Conservation (phyloP, 345 rosid genomes). For the Eucalyptus sideroxylon region DNA sequence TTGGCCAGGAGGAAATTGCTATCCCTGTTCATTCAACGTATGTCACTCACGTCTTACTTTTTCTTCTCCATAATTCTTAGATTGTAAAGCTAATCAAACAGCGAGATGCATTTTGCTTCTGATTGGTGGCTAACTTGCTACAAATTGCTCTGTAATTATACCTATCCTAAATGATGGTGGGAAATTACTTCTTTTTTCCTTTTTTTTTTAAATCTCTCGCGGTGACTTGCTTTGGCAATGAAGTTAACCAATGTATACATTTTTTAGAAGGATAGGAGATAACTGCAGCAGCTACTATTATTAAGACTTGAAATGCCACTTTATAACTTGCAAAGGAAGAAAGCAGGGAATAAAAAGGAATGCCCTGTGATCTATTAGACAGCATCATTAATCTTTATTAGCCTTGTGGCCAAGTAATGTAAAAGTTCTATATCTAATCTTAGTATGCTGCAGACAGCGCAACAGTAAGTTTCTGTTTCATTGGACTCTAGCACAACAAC, state of each 20-base stretch:
- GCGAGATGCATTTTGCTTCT: background rate
- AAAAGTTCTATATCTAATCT: background rate
- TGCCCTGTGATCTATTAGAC: background rate
- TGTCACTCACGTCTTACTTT: background rate
- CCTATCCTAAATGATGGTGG: background rate
- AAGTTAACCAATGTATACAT: background rate
- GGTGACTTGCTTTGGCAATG: background rate
- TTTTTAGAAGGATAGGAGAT: background rate
- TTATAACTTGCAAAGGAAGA: background rate
- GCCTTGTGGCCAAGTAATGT: background rate
- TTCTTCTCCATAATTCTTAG: background rate
- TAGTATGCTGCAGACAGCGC: background rate
- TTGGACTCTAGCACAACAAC: background rate
- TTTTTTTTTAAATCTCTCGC: background rate
- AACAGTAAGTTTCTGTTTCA: background rate
- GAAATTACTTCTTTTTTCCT: background rate
- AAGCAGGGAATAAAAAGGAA: background rate
- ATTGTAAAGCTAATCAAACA: background rate
- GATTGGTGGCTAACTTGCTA: background rate
- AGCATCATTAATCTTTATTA: background rate
- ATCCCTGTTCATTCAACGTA: slow-evolving; percentile 95
- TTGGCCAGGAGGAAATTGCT: slow-evolving; percentile 99
- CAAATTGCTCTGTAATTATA: background rate
- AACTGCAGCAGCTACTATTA: background rate
- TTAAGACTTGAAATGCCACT: background rate